Evolutionary conservation across 2,329 filamentous ascomycete genomes (phyloP).

Genomic region (Alternaria gaisen): DNA sequence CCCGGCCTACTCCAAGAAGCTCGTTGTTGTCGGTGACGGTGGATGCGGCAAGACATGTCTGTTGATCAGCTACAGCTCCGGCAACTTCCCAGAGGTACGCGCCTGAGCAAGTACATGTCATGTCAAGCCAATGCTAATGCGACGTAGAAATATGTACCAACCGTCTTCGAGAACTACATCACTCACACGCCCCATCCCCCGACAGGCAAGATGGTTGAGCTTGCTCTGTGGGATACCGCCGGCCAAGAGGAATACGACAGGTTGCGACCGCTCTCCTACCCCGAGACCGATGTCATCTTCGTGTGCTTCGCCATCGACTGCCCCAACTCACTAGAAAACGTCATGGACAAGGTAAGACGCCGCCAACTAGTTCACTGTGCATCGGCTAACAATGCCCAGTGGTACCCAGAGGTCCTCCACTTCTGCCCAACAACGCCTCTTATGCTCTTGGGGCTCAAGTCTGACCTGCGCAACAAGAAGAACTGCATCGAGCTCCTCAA

Average conservation of each 20-base stretch:
- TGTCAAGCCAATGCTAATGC: conserved; percentile 13
- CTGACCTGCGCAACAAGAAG: conserved; percentile 92
- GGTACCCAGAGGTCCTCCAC: conserved; percentile 98
- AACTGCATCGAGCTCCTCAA: conserved; percentile 99
- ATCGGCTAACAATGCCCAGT: conserved; percentile 66
- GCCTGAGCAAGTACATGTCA: not conserved
- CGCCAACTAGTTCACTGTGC: not conserved
- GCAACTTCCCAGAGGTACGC: conserved; percentile 94
- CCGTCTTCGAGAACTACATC: conserved; percentile 99
- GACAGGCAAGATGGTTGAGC: conserved; percentile 92
- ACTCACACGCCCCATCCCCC: conserved; percentile 90
- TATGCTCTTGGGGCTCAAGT: conserved; percentile 95
- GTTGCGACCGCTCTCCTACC: conserved; percentile 93
- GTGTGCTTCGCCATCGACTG: conserved; percentile 99
- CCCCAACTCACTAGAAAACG: conserved; percentile 96
- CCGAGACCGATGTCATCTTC: conserved; percentile 96
- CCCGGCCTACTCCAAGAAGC: conserved; percentile 97
- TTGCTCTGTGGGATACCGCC: conserved; percentile 97
- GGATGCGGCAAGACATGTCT: conserved; percentile 99
- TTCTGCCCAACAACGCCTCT: conserved; percentile 98
- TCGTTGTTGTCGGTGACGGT: conserved; percentile 97
- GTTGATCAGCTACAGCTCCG: conserved; percentile 97
- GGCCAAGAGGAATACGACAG: conserved; percentile 99
- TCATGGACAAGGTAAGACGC: conserved; percentile 89
- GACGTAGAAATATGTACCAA: conserved; percentile 95